These are phyloP conservation scores for Klebsormidium nitens DNA, from an alignment of 139 green algal genomes.

Conservation along the genomic window DNA sequence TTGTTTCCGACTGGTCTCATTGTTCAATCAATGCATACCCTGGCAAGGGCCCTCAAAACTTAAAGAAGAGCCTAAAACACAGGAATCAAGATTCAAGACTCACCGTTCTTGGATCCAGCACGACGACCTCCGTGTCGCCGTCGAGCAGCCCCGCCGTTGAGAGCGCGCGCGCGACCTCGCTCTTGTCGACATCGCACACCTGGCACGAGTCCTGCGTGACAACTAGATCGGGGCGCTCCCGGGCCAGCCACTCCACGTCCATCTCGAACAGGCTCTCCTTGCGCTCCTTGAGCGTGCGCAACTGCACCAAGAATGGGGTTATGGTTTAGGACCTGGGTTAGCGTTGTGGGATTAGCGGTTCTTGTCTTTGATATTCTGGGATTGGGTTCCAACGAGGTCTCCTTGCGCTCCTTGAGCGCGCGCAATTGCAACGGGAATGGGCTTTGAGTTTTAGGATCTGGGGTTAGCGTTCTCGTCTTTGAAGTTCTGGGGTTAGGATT, in stretches of 20 bases:
- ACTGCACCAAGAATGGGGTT: conserved; percentile 11
- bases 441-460: no score
- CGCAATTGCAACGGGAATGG: conserved; percentile 30
- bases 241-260: conserved; percentile 60
- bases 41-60: no score
- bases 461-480: no score
- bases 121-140: conserved; percentile 10
- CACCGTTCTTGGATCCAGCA: conserved; percentile 31
- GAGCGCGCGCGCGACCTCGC: conserved; percentile 42
- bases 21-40: no score
- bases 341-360: no score
- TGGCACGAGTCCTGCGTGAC: conserved; percentile 50
- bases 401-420: conserved; percentile 19
- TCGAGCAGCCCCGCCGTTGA: conserved; percentile 15
- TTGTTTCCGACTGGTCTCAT: no score
- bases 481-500: no score
- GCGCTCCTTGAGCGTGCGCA: conserved; percentile 31
- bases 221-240: conserved; percentile 59
- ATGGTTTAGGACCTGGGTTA: no score
- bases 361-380: no score
- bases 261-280: conserved; percentile 41
- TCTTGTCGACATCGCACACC: conserved; percentile 34
- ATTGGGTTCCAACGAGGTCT: conserved; percentile 27
- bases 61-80: no score
- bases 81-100: no score